Conservation (phyloP, 257 asterid genomes). For the Cruciata laevipes region DNA sequence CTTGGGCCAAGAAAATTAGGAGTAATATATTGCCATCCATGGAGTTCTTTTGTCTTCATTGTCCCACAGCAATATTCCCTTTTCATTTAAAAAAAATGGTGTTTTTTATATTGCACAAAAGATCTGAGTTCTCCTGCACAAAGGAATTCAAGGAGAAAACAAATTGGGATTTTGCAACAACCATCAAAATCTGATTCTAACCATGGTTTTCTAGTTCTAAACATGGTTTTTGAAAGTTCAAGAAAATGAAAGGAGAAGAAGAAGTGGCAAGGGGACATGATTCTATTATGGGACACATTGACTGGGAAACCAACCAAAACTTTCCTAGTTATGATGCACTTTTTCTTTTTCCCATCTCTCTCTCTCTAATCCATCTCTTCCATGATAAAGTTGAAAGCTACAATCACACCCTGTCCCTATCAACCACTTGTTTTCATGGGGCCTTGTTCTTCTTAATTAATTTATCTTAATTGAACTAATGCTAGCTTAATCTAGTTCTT, state of each 20-base stretch:
- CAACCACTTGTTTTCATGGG: constrained; percentile 44
- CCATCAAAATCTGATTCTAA: not conserved
- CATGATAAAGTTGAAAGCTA: constrained; percentile 26
- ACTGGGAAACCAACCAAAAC: constrained; percentile 18
- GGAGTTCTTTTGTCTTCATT: not conserved
- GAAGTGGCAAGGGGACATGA: constrained; percentile 20
- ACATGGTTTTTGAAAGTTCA: not conserved
- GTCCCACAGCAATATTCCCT: not conserved
- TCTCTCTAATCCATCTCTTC: constrained; percentile 4
- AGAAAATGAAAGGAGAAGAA: not conserved
- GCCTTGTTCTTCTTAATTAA: constrained; percentile 17
- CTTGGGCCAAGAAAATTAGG: not conserved
- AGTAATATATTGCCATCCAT: not conserved
- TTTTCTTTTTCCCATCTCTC: constrained; percentile 7
- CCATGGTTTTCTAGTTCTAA: not conserved
- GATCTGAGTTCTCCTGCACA: not conserved
- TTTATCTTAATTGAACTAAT: constrained; percentile 6
- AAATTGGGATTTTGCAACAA: not conserved
- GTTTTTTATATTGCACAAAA: not conserved
- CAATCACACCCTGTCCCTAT: constrained; percentile 49
- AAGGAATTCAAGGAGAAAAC: not conserved
- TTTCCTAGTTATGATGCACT: constrained; percentile 14
- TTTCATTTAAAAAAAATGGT: not conserved
- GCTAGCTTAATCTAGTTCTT: constrained; percentile 1
- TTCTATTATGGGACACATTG: constrained; percentile 21